Percentiles rank a stretch among this genome's conserved stretches.
These are phyloP conservation scores for Trametes meyenii DNA, from an alignment of 768 basidiomycete species.

Conservation along the genomic window DNA sequence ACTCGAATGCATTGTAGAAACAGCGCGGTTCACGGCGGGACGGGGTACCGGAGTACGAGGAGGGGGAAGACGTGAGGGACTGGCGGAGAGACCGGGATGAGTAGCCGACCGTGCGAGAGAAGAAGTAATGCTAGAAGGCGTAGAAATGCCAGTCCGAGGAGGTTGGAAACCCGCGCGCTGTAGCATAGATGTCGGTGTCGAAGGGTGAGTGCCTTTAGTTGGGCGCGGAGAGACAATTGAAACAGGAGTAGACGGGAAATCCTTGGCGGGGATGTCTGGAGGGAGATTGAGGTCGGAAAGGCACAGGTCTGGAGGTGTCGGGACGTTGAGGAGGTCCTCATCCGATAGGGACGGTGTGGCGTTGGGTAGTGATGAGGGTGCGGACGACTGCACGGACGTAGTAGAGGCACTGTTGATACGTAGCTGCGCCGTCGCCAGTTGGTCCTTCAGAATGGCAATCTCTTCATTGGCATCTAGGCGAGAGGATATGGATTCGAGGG, in stretches of 20 bases:
- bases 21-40: slow-evolving; percentile 41
- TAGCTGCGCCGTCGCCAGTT: slow-evolving; percentile 49
- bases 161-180: slow-evolving; percentile 53
- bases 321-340: slow-evolving; percentile 60
- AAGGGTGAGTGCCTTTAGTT: slow-evolving; percentile 1
- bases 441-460: slow-evolving; percentile 80
- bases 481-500: slow-evolving; percentile 5
- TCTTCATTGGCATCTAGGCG: slow-evolving; percentile 81
- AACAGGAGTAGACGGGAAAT: slow-evolving; percentile 11
- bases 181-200: slow-evolving; percentile 34
- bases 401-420: slow-evolving; percentile 24
- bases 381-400: slow-evolving; percentile 32
- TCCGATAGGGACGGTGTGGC: slow-evolving; percentile 44
- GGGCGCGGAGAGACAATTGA: slow-evolving; percentile 19
- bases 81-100: slow-evolving; percentile 52
- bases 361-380: slow-evolving; percentile 32
- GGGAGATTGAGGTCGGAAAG: slow-evolving; percentile 57
- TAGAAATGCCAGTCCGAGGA: slow-evolving; percentile 43
- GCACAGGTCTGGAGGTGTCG: slow-evolving; percentile 62
- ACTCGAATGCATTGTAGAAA: slow-evolving; percentile 38
- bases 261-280: slow-evolving; percentile 41
- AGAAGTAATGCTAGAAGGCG: slow-evolving; percentile 45
- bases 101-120: slow-evolving; percentile 59
- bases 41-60: slow-evolving; percentile 36
- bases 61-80: slow-evolving; percentile 46